Percentiles rank a stretch among this genome's conserved stretches.
These are phyloP conservation scores for Tricholoma furcatifolium DNA, from an alignment of 768 basidiomycete genomes.

Conservation along the genomic window DNA sequence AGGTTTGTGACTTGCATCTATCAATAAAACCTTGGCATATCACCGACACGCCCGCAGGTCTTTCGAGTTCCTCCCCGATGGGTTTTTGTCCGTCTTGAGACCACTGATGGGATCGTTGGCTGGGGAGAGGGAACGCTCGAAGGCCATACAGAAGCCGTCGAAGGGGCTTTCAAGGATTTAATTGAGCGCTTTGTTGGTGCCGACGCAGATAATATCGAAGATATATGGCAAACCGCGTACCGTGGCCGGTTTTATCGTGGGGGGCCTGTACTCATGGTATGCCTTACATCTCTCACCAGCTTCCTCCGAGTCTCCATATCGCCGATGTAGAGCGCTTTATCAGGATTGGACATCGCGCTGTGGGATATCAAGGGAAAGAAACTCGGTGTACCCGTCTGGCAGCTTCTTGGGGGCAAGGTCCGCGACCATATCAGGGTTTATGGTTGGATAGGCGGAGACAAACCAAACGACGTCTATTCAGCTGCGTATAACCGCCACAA, in stretches of 20 bases:
- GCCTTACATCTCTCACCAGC: constrained; percentile 5
- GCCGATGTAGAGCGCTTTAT: constrained; percentile 42
- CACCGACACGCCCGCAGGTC: constrained; percentile 27
- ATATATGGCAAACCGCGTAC: constrained; percentile 70
- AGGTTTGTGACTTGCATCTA: constrained; percentile 14
- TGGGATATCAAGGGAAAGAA: constrained; percentile 84
- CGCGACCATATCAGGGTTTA: constrained; percentile 59
- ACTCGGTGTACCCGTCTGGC: constrained; percentile 62
- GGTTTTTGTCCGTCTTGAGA: constrained; percentile 73
- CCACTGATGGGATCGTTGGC: constrained; percentile 58
- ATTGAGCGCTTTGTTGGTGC: constrained; percentile 56
- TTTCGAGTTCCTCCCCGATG: constrained; percentile 74
- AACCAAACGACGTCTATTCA: constrained; percentile 50
- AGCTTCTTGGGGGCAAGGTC: constrained; percentile 69
- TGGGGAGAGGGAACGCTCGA: constrained; percentile 79
- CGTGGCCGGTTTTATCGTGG: constrained; percentile 72
- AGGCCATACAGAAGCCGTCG: constrained; percentile 71
- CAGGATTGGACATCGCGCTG: constrained; percentile 67
- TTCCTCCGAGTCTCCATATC: not conserved
- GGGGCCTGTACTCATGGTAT: constrained; percentile 68
- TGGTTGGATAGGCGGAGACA: constrained; percentile 58
- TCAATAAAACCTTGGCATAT: not conserved
- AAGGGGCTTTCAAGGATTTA: constrained; percentile 65
- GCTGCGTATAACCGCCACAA: constrained; percentile 52
- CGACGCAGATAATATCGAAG: constrained; percentile 66